Evolutionary conservation across 371 early-diverging fungal species (phyloP).

Genomic region (Mortierella sp.): DNA sequence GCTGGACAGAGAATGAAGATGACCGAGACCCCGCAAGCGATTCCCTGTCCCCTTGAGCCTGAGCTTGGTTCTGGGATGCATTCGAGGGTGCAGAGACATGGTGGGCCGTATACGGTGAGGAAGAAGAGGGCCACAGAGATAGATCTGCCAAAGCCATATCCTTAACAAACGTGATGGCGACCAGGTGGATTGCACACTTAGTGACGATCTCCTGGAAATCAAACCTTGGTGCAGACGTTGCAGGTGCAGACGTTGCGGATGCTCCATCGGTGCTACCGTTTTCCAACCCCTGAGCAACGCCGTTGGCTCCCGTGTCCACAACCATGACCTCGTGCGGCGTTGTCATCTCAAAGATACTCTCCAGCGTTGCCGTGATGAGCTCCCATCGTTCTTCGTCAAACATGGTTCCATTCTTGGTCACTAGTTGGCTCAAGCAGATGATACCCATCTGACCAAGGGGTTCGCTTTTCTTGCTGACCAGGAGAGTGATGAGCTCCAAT

Average conservation of each 20-base stretch:
- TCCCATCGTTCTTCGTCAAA: conserved; percentile 78
- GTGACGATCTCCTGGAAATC: conserved; percentile 58
- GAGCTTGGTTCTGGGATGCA: conserved; percentile 1
- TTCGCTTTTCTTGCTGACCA: conserved; percentile 87
- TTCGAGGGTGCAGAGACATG: conserved; percentile 34
- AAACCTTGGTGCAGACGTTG: conserved; percentile 24
- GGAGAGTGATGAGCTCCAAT: conserved; percentile 77
- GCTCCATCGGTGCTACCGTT: conserved; percentile 10
- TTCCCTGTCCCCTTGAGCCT: conserved; percentile 16
- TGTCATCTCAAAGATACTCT: conserved; percentile 78
- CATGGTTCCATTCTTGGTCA: conserved; percentile 73
- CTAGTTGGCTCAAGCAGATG: conserved; percentile 82
- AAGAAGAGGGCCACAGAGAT: conserved; percentile 52
- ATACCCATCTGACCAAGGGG: conserved; percentile 86
- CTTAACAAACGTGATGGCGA: conserved; percentile 58
- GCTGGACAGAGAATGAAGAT: conserved; percentile 29
- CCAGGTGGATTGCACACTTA: conserved; percentile 59
- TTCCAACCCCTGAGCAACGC: conserved; percentile 2
- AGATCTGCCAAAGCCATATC: conserved; percentile 55
- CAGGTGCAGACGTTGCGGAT: conserved; percentile 10
- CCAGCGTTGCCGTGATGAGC: conserved; percentile 69
- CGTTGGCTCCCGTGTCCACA: conserved; percentile 21
- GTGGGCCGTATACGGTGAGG: conserved; percentile 45
- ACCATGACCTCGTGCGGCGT: conserved; percentile 82
- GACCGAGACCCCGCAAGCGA: conserved; percentile 26